Base-by-base conservation (phyloP, 331 rosid genomes). In the Telfairia occidentalis region DNA sequence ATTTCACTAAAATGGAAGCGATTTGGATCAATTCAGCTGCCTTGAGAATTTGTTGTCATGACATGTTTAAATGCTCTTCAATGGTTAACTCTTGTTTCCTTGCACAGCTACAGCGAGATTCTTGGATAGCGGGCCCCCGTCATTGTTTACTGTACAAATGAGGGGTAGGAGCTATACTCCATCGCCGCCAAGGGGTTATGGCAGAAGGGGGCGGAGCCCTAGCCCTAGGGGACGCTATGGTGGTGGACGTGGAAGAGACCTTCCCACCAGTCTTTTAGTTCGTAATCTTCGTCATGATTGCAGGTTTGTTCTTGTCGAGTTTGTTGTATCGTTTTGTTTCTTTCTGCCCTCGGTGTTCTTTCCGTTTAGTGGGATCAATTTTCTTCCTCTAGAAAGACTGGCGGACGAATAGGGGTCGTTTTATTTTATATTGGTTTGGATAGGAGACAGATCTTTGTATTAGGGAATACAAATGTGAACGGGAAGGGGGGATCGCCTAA, bases 261-360 rank as follows among this genome's bases (percentile, higher is more conserved):
- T 84, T 32, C 97, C 98, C 13, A 91, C 97, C 16, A 94, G 98
- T 19, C 98, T 94, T 77, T 90, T 94, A 13, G 98, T 94, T 55
- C 98, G 98, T 60, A 94, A 94, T 87, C 98, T 94, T 83, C 92
- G 98, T 76, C 97, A 88, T 73, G 97, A 94, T 54, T 94, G 98
- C 49, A 91, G 98, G 97, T 85, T 61, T 60, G 86, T 80, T 74
- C 60, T 28, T 2, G 15, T 71, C 26, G 16, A 50, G 43, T 53
- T 19, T 59, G 79, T 26, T 76, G 11, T 53, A 2, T 73, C 5
- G 48, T 30, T 73, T 10, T 42, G 53, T 42, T 66, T 24, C n/a
- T n/a, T 32, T 8, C 32, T 53, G 43, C 26, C 4, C 28, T 28
- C 28, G 0, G 18, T 2, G 42, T 9, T 48, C 5, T 67, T 63